Percentiles rank a stretch among this genome's conserved stretches.
These are phyloP conservation scores for Kockiozyma suomiensis DNA, from an alignment of 805 yeast genomes.

Conservation along the genomic window DNA sequence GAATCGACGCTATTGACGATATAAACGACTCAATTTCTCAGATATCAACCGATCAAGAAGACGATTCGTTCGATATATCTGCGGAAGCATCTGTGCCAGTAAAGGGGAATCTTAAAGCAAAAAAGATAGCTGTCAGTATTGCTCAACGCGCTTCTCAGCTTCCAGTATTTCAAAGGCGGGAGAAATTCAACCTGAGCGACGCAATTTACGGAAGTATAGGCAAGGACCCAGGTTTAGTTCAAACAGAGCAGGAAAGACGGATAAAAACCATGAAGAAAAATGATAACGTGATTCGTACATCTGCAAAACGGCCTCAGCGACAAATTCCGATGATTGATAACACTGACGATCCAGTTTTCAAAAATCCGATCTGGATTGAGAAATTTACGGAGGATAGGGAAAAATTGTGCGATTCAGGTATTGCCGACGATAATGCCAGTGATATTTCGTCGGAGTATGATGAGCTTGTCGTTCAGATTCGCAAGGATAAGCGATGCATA, in stretches of 20 bases:
- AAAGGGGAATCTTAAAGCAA: background rate
- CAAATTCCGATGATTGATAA: background rate
- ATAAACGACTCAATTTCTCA: background rate
- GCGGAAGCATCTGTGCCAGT: background rate
- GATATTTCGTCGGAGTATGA: conserved; percentile 5
- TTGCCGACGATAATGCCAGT: background rate
- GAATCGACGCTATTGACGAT: conserved; percentile 9
- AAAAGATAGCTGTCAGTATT: background rate
- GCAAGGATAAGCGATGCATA: background rate
- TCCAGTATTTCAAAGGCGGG: conserved; percentile 5
- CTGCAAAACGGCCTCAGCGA: background rate
- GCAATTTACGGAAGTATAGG: conserved; percentile 24
- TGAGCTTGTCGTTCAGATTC: conserved; percentile 1
- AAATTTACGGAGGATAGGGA: background rate
- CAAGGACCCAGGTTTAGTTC: conserved; percentile 17
- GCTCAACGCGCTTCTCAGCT: conserved; percentile 6
- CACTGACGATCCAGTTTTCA: conserved; percentile 1
- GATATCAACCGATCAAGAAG: background rate
- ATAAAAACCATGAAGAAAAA: conserved; percentile 1
- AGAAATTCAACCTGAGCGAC: conserved; percentile 20
- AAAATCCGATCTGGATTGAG: conserved; percentile 10
- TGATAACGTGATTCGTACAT: conserved; percentile 3
- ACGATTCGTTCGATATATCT: background rate
- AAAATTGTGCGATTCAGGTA: background rate
- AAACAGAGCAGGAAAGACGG: conserved; percentile 18